phyloP scores from a whole-genome alignment of 2,329 filamentous ascomycete genomes.

The Ophiocordyceps camponoti-saundersi region DNA sequence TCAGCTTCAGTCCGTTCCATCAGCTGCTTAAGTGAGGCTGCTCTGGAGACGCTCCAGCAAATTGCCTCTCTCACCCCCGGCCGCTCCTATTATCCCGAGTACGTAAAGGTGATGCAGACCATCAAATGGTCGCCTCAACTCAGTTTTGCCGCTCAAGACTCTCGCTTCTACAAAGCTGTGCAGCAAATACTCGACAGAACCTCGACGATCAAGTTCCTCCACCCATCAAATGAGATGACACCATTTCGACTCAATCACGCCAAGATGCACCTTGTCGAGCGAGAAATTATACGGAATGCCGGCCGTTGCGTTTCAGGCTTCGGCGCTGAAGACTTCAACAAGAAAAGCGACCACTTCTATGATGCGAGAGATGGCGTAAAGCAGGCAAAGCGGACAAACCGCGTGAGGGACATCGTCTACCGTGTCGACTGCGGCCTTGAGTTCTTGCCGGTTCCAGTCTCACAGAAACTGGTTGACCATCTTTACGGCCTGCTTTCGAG shows the following conservation, averaged over 20 bases:
- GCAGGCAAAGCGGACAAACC: neutral
- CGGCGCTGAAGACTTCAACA: conserved; percentile 7
- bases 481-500: neutral
- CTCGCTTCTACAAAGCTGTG: conserved; percentile 14
- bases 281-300: conserved; percentile 5
- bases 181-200: neutral
- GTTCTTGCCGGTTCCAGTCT: neutral
- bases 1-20: conserved; percentile 31
- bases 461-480: neutral
- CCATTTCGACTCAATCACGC: neutral
- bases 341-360: conserved; percentile 3
- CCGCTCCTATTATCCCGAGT: conserved; percentile 23
- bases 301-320: conserved; percentile 3
- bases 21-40: neutral
- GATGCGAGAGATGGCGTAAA: conserved; percentile 1
- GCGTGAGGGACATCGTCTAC: neutral
- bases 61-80: conserved; percentile 1
- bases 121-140: conserved; percentile 24
- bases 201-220: neutral
- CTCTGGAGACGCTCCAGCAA: neutral
- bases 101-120: conserved; percentile 25
- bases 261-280: conserved; percentile 1
- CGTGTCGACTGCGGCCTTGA: neutral
- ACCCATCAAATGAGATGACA: neutral
- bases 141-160: conserved; percentile 26